Percentiles rank a stretch among this genome's conserved stretches.
phyloP scores from a whole-genome alignment of 23 red algal species.

The Agarophyton chilense region DNA sequence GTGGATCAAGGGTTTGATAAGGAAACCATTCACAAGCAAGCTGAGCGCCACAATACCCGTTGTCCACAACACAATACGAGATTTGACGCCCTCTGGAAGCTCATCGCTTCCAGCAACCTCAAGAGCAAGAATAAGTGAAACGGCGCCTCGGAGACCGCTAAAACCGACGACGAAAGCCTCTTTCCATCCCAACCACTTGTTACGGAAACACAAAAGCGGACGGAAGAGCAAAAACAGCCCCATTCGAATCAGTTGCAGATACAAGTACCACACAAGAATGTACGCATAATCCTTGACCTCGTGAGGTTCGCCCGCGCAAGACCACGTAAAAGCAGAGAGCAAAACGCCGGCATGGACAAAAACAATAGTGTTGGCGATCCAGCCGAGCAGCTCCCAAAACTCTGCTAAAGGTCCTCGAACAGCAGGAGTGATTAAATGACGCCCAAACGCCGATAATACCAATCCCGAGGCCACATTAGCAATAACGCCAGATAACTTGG shows the following conservation, averaged over 20 bases:
- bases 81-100: constrained; percentile 55
- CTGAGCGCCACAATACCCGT: constrained; percentile 83
- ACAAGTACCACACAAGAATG: constrained; percentile 70
- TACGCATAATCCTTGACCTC: constrained; percentile 59
- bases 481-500: constrained; percentile 85
- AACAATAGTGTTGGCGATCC: constrained; percentile 96
- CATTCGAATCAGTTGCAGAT: constrained; percentile 88
- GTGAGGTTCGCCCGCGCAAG: constrained; percentile 74
- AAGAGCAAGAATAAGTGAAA: constrained; percentile 87
- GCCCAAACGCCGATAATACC: constrained; percentile 74
- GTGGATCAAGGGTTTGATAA: constrained; percentile 69
- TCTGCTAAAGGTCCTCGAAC: constrained; percentile 80
- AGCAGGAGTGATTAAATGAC: constrained; percentile 69
- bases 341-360: constrained; percentile 94
- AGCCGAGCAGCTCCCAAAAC: constrained; percentile 88
- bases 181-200: constrained; percentile 73
- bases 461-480: constrained; percentile 81
- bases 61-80: constrained; percentile 91
- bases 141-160: constrained; percentile 84
- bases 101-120: constrained; percentile 75
- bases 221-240: constrained; percentile 74
- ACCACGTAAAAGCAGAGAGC: constrained; percentile 86
- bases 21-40: constrained; percentile 82
- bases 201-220: constrained; percentile 61
- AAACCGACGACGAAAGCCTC: constrained; percentile 73